A percentile compares a stretch with the other conserved stretches of the same genome.
phyloP scores from a whole-genome alignment of 306 rosid species.

The Macrotyloma uniflorum region DNA sequence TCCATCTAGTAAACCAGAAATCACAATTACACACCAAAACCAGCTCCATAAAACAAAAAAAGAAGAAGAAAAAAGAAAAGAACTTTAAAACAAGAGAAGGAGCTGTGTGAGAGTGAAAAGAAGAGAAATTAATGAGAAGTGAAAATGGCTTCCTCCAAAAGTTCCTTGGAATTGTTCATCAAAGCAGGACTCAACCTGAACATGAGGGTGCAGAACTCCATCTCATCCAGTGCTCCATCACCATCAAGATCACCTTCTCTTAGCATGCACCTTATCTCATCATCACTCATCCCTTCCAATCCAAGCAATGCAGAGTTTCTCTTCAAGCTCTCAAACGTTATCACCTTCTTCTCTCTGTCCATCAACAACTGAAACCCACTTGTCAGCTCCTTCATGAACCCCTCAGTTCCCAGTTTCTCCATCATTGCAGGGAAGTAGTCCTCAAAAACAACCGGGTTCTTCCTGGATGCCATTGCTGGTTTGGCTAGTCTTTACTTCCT shows the following conservation, averaged over 20 bases:
- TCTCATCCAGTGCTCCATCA: constrained; percentile 71
- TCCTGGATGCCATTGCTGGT: constrained; percentile 47
- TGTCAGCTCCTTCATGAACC: constrained; percentile 78
- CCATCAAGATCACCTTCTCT: constrained; percentile 88
- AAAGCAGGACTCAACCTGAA: constrained; percentile 80
- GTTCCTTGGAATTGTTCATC: constrained; percentile 60
- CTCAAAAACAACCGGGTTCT: constrained; percentile 56
- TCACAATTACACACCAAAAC: constrained; percentile 24
- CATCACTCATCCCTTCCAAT: constrained; percentile 68
- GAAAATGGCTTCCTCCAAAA: constrained; percentile 62
- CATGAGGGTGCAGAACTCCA: constrained; percentile 91
- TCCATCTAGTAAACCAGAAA: constrained; percentile 30
- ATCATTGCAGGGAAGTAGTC: constrained; percentile 80
- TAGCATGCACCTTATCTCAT: constrained; percentile 70
- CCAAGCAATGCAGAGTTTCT: constrained; percentile 73
- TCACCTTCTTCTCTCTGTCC: constrained; percentile 65
- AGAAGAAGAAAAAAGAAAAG: neutral
- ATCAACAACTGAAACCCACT: constrained; percentile 69
- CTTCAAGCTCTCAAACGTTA: constrained; percentile 87
- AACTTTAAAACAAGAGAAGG: neutral
- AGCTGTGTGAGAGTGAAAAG: neutral
- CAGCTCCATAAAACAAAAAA: neutral
- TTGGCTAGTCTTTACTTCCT: neutral
- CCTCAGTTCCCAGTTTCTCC: constrained; percentile 68
- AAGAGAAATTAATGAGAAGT: neutral